Evolutionary conservation across 2,329 filamentous ascomycete genomes (phyloP).

Genomic region (Apiospora kogelbergensis): DNA sequence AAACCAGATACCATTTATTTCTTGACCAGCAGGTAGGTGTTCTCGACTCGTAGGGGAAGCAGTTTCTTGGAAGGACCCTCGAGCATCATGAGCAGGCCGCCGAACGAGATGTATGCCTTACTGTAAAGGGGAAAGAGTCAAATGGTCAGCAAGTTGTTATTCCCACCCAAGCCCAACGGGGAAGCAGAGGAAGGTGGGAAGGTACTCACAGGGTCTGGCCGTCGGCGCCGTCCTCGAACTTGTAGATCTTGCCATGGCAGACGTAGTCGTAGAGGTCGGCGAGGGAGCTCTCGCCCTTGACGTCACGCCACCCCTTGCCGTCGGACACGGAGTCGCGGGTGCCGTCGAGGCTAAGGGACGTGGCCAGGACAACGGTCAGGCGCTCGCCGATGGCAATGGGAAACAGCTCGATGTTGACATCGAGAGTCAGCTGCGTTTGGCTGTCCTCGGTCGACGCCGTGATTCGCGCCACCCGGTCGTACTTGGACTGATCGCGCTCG

Average conservation of each 20-base stretch:
- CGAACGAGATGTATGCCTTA: conserved; percentile 92
- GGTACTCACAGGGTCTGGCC: conserved; percentile 79
- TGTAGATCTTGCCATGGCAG: conserved; percentile 84
- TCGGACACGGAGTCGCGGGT: conserved; percentile 34
- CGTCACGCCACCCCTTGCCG: conserved; percentile 78
- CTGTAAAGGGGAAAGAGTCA: conserved; percentile 44
- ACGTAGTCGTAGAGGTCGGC: conserved; percentile 87
- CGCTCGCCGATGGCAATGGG: conserved; percentile 72
- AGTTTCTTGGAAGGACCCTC: conserved; percentile 96
- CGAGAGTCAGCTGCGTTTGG: conserved; percentile 76
- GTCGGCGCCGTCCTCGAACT: conserved; percentile 77
- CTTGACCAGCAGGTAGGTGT: conserved; percentile 91
- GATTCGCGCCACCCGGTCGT: conserved; percentile 91
- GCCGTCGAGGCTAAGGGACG: conserved; percentile 84
- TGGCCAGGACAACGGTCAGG: conserved; percentile 79
- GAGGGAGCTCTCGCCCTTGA: conserved; percentile 58
- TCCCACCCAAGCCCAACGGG: not conserved
- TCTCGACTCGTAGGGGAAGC: conserved; percentile 85
- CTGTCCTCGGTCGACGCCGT: conserved; percentile 73
- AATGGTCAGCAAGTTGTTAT: not conserved
- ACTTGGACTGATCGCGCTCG: conserved; percentile 78
- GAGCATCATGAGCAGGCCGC: conserved; percentile 84
- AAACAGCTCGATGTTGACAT: conserved; percentile 94
- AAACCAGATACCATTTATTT: conserved; percentile 55
- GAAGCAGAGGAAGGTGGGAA: not conserved